Base-by-base conservation (phyloP, 2,329 filamentous ascomycete species). In the Penicillium italicum region DNA sequence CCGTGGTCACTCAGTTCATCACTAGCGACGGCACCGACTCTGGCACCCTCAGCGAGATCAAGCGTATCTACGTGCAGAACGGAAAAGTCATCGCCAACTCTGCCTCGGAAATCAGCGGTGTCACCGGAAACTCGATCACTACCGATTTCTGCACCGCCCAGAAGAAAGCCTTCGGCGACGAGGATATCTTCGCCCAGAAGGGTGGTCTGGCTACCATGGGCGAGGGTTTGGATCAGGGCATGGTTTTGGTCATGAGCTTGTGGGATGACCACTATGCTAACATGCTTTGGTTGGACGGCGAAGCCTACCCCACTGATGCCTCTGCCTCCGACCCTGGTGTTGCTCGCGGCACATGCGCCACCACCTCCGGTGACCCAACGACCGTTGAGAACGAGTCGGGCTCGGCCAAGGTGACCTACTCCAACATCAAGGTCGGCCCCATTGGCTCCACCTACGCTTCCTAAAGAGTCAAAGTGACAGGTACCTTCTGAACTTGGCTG, bases 251-350 rank as follows among this genome's bases (percentile, higher is more conserved):
- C 62, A 79, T 88, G 77, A 72, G 66, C 51, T 59, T 75, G 55
- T 86, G 84, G 84, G 83, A 88, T 67, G 86, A 89, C 74, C 82
- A 88, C 73, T 73, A 81, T 57, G 75, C 82, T 66, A 80, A 86
- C 75, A 90, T 90, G 86, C 81, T 87, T 66, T 90, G 88, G 88
- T 82, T 91, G 65, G 87, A 90, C 77, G 83, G 82, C 58, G 81
- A 76, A 31, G 31, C 3, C 69, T 87, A 82, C 77, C 86, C 86
- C 46, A 76, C 77, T 57, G 66, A 69, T 54, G 71, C 64, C 34
- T 68, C 74, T 58, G 65, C 74, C 30, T 77, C 75, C 50, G 61
- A 57, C 2, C 76, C 76, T 30, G 84, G 84, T 62, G 72, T 76
- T 55, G 73, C 74, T 40, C 82, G 84, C 65, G 85, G 85, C 52